Evolutionary conservation across 345 rosid genomes (phyloP), one percentile per base, ranked within the genome.

Genomic region (Barbarea vulgaris): DNA sequence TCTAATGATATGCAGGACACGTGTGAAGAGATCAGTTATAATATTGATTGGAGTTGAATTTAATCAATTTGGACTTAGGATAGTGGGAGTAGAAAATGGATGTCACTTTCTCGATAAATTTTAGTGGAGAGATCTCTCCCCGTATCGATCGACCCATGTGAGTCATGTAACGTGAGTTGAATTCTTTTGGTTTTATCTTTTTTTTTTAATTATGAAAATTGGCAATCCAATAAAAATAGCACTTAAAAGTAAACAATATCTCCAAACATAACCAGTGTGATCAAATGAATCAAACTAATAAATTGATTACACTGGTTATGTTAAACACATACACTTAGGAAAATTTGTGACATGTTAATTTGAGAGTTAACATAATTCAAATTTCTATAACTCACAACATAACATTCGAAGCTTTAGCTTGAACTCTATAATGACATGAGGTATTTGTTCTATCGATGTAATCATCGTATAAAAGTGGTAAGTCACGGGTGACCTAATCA

Each of bases 401-500:
- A 37, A 37, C 42, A 12, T 13, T 4, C n/a, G 46, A 41, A 41
- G 46, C 46, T 41, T 13, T 13, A 41, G 39, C 62, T 33, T 31
- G n/a, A 21, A 36, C 46, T 37, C 65, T 37, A 39, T 13, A 36
- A 5, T 19, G 46, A 7, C 5, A 60, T 21, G 7, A 60, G 27
- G 46, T 21, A 18, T 21, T 13, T n/a, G 53, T 13, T 30, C 12
- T 18, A 21, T 15, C 34, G 31, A 19, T 66, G 69, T 25, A 73
- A 55, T 44, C 39, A 55, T 44, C 39, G 64, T 73, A 22, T 10
- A 34, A 33, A 22, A 24, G 25, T 41, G 48, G 50, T 33, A 64
- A n/a, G 37, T 74, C 77, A 73, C 53, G 64, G 27, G 41, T 73
- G 47, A 64, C 64, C 47, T 64, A 17, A 17, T 44, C 52, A 37